Conservation (phyloP, 805 yeast species). For the Saccharomycopsis selenospora region DNA sequence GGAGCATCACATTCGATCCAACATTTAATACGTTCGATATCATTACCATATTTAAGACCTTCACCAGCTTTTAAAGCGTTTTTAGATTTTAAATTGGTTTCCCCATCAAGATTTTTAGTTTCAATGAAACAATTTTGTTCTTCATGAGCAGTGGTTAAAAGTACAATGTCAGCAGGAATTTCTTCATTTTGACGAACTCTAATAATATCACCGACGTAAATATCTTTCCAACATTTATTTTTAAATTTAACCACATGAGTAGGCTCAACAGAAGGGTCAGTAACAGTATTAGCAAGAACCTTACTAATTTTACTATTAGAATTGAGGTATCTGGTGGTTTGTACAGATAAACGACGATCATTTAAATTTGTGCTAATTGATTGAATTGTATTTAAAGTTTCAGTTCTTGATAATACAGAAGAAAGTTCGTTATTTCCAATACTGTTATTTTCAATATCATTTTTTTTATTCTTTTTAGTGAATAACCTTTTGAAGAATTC, state of each 20-base stretch:
- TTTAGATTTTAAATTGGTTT: constrained; percentile 62
- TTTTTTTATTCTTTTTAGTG: constrained; percentile 8
- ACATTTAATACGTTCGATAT: constrained; percentile 50
- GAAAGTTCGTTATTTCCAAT: constrained; percentile 1
- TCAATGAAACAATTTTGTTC: constrained; percentile 67
- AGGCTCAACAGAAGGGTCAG: constrained; percentile 27
- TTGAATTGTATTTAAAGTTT: constrained; percentile 9
- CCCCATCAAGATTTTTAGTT: constrained; percentile 68
- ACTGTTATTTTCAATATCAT: neutral
- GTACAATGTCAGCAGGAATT: constrained; percentile 68
- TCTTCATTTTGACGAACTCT: constrained; percentile 64
- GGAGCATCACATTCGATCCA: constrained; percentile 69
- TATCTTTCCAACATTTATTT: constrained; percentile 61
- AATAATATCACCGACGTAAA: constrained; percentile 67
- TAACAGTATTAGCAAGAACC: constrained; percentile 27
- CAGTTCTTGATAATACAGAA: constrained; percentile 8
- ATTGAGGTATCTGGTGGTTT: constrained; percentile 18
- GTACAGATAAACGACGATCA: constrained; percentile 15
- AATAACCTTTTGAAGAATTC: constrained; percentile 11
- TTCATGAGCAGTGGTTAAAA: constrained; percentile 60
- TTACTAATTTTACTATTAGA: constrained; percentile 18
- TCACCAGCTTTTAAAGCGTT: constrained; percentile 48
- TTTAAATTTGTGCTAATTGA: neutral
- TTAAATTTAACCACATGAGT: constrained; percentile 35
- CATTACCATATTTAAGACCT: constrained; percentile 46